Percentiles rank a stretch among this genome's conserved stretches.
Evolutionary conservation across 495 filamentous ascomycete genomes (phyloP).

Genomic region (Diplogelasinospora grovesii): DNA sequence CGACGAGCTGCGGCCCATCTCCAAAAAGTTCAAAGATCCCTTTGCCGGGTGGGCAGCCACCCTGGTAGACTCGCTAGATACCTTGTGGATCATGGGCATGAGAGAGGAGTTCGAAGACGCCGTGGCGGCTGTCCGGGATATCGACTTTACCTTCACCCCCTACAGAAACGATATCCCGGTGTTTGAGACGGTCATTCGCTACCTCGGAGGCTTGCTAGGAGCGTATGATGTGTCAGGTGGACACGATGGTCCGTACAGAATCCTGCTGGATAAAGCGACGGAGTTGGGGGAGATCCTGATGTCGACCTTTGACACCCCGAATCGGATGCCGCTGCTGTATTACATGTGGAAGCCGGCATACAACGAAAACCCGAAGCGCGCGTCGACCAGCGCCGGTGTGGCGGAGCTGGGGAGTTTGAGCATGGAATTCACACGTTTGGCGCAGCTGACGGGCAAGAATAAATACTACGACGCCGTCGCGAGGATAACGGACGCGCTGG

Average conservation of each 20-base stretch:
- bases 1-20: slow-evolving; percentile 75
- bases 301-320: slow-evolving; percentile 91
- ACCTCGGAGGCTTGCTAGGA: slow-evolving; percentile 74
- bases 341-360: slow-evolving; percentile 75
- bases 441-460: slow-evolving; percentile 78
- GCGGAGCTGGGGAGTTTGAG: slow-evolving; percentile 86
- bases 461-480: slow-evolving; percentile 96
- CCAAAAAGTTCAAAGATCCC: slow-evolving; percentile 56
- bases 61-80: slow-evolving; percentile 87
- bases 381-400: slow-evolving; percentile 54
- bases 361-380: slow-evolving; percentile 59
- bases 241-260: slow-evolving; percentile 38
- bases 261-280: slow-evolving; percentile 77
- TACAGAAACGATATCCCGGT: slow-evolving; percentile 57
- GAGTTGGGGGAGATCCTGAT: slow-evolving; percentile 87
- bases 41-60: slow-evolving; percentile 96
- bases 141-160: slow-evolving; percentile 81
- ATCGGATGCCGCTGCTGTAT: slow-evolving; percentile 85
- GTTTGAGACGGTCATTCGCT: slow-evolving; percentile 85
- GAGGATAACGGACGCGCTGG: slow-evolving; percentile 81
- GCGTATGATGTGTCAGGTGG: slow-evolving; percentile 77
- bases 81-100: slow-evolving; percentile 93
- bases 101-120: slow-evolving; percentile 87
- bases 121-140: slow-evolving; percentile 63
- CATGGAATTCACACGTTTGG: slow-evolving; percentile 91